Evolutionary conservation across 2,329 filamentous ascomycete genomes (phyloP).

Genomic region (Claviceps maximensis): DNA sequence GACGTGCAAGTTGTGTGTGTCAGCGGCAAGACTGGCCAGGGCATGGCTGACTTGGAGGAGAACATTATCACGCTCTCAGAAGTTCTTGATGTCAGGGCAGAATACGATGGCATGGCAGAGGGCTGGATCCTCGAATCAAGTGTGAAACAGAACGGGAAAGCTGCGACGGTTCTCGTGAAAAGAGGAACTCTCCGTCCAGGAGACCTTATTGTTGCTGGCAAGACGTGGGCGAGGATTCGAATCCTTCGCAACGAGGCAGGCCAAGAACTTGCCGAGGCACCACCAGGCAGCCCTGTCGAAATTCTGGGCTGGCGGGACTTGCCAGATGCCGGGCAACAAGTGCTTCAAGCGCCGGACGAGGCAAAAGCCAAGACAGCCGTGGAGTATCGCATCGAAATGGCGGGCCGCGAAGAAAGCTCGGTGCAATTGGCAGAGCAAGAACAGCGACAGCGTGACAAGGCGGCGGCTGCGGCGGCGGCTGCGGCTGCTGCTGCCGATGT

Average conservation of each 20-base stretch:
- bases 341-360: constrained; percentile 72
- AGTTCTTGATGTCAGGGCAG: constrained; percentile 78
- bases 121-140: constrained; percentile 91
- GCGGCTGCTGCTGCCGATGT: constrained; percentile 28
- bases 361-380: constrained; percentile 65
- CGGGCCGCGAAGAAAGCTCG: constrained; percentile 60
- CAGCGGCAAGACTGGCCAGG: constrained; percentile 84
- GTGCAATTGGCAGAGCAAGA: constrained; percentile 67
- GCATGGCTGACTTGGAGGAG: constrained; percentile 87
- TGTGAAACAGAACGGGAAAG: constrained; percentile 70
- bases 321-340: constrained; percentile 73
- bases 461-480: constrained; percentile 23
- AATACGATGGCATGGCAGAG: constrained; percentile 63
- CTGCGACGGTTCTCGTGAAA: constrained; percentile 79
- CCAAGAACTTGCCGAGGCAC: constrained; percentile 53
- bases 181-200: constrained; percentile 73
- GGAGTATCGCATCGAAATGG: constrained; percentile 59
- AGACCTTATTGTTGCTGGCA: constrained; percentile 76
- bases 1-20: constrained; percentile 87
- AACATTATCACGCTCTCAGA: constrained; percentile 76
- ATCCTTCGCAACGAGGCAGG: constrained; percentile 77
- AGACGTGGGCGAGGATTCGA: constrained; percentile 78
- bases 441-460: constrained; percentile 44
- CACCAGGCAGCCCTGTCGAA: constrained; percentile 81
- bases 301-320: constrained; percentile 84